Conservation (phyloP, 768 basidiomycete genomes). For the Amanita rubescens region DNA sequence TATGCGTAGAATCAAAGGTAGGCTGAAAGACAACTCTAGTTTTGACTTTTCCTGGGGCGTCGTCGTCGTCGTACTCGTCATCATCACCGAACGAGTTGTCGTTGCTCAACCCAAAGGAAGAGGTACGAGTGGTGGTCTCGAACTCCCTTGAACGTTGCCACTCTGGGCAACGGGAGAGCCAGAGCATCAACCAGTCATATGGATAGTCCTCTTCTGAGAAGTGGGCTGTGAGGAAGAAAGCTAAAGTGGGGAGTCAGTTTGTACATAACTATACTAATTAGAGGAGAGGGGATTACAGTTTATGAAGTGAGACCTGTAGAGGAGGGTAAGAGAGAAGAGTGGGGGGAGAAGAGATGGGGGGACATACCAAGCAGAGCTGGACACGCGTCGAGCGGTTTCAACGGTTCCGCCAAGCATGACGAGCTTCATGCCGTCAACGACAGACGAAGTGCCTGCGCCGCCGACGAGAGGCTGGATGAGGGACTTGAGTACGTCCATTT, state of each 20-base stretch:
- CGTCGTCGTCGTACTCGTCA: slow-evolving; percentile 27
- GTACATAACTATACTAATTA: slow-evolving; percentile 11
- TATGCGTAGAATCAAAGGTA: slow-evolving; percentile 82
- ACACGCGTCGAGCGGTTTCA: slow-evolving; percentile 76
- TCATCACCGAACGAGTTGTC: slow-evolving; percentile 48
- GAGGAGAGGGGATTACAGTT: slow-evolving; percentile 48
- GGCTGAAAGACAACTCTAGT: slow-evolving; percentile 86
- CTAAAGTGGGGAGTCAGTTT: slow-evolving; percentile 28
- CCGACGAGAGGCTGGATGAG: slow-evolving; percentile 76
- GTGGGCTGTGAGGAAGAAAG: slow-evolving; percentile 85
- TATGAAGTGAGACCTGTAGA: slow-evolving; percentile 69
- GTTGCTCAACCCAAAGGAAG: slow-evolving; percentile 48
- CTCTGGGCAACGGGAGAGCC: slow-evolving; percentile 77
- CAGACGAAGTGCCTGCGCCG: slow-evolving; percentile 65
- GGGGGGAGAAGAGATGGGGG: slow-evolving; percentile 1
- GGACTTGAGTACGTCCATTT: slow-evolving; percentile 76
- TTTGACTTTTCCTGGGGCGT: slow-evolving; percentile 50
- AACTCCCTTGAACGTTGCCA: slow-evolving; percentile 89
- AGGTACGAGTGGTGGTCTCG: slow-evolving; percentile 76
- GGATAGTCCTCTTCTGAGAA: slow-evolving; percentile 89
- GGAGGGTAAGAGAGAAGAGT: slow-evolving; percentile 6
- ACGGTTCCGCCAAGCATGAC: slow-evolving; percentile 85
- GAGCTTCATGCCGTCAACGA: slow-evolving; percentile 86
- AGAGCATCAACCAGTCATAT: slow-evolving; percentile 88
- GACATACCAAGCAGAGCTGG: slow-evolving; percentile 76